Evolutionary conservation across 192 early-diverging fungal genomes (phyloP), one percentile per base, ranked within the genome.

Genomic region (Entomortierella beljakovae): DNA sequence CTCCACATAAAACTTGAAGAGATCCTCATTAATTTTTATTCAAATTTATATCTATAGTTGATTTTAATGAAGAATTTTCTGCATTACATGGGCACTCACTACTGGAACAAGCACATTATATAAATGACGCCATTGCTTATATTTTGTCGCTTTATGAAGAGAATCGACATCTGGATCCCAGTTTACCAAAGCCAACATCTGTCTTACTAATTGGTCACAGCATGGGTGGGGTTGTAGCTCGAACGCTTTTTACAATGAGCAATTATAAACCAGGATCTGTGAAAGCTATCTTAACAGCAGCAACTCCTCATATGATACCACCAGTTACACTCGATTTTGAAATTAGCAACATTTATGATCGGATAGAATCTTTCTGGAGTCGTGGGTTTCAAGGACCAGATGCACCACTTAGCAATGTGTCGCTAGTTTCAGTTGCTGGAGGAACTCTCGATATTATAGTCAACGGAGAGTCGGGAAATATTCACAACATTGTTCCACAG

Each of bases 221-320:
- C 16, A 98, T 99, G 96, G 97, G 97, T 35, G 96, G 96, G 18
- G 87, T 97, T 25, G 96, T 97, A 18, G 96, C 96, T 7, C 84
- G 96, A 11, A 86, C 89, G 3, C 85, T 94, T 40, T 86, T 95
- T 57, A 90, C 87, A 0, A 86, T 96, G 65, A 62, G 81, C 2
- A 96, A 93, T 83, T 92, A 93, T 77, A 67, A 84, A 13, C 83
- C 88, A 1, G 91, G 90, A 6, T 88, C 90, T 0, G 88, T 98
- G 28, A 88, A 91, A 40, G 94, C 94, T 1, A 90, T 99, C 32
- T 79, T 99, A 43, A 98, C 96, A 1, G 73, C 98, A 33, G 87
- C 97, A 0, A 94, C 97, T 6, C 97, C 97, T 23, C 97, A 97
- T 73, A 71, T 89, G 57, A 70, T 85, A 22, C 94, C 96, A 1